Evolutionary conservation across 768 basidiomycete species (phyloP).

Genomic region (Mycena polygramma): DNA sequence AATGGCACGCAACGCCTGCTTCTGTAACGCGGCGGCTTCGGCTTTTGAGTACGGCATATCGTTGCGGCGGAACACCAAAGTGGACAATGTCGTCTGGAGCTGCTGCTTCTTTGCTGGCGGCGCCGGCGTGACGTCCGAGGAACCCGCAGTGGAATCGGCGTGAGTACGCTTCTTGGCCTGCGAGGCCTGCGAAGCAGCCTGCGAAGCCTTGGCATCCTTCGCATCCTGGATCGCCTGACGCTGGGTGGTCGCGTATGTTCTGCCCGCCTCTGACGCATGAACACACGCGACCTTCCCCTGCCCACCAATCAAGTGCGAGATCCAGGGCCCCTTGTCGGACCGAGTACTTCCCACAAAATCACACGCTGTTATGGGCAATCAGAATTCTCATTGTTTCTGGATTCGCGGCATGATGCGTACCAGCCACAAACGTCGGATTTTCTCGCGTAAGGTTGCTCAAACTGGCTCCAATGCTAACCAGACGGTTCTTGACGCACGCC

Average conservation of each 20-base stretch:
- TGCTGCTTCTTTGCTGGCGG: background rate
- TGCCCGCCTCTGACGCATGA: constrained; percentile 5
- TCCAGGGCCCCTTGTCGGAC: constrained; percentile 3
- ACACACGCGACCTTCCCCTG: background rate
- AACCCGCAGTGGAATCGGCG: background rate
- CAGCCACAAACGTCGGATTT: too few species aligned
- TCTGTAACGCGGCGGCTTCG: background rate
- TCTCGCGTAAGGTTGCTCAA: too few species aligned
- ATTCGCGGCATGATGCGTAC: too few species aligned
- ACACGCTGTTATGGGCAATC: too few species aligned
- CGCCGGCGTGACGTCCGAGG: background rate
- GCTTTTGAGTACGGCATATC: constrained; percentile 5
- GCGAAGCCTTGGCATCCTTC: too few species aligned
- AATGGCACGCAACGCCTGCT: constrained; percentile 15
- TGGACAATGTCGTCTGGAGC: background rate
- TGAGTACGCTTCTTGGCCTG: background rate
- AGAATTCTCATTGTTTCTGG: too few species aligned
- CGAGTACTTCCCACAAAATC: background rate
- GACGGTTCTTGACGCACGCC: too few species aligned
- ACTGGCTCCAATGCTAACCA: too few species aligned
- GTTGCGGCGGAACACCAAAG: background rate
- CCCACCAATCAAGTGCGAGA: constrained; percentile 25
- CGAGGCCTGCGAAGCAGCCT: too few species aligned
- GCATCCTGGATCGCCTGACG: too few species aligned
- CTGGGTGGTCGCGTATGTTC: background rate